Percentiles rank a stretch among this genome's conserved stretches.
Conservation (phyloP, 2,329 filamentous ascomycete genomes). For the Aureobasidium uvarum region DNA sequence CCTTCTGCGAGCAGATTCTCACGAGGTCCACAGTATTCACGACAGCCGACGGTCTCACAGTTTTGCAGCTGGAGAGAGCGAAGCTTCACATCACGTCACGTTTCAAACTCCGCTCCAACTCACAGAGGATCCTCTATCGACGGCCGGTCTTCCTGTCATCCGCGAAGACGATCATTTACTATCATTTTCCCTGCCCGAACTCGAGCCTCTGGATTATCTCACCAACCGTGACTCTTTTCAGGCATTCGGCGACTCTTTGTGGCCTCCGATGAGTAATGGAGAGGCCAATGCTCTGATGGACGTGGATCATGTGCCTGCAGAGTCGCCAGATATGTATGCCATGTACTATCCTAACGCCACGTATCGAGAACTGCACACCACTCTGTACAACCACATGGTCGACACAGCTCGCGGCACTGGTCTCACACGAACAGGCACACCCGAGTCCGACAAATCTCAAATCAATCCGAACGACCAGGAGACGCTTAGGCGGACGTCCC, state of each 20-base stretch:
- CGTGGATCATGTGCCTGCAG: constrained; percentile 26
- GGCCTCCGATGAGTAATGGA: constrained; percentile 10
- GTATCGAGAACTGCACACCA: constrained; percentile 37
- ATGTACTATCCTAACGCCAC: constrained; percentile 38
- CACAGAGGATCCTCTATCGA: neutral
- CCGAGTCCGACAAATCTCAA: constrained; percentile 29
- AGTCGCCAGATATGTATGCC: constrained; percentile 34
- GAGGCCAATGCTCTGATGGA: constrained; percentile 12
- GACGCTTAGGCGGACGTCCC: neutral
- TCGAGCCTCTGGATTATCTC: constrained; percentile 13
- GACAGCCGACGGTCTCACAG: neutral
- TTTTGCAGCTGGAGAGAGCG: neutral
- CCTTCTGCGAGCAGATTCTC: neutral
- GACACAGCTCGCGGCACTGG: constrained; percentile 37
- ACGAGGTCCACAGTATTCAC: neutral
- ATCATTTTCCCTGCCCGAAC: neutral
- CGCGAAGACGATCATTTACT: neutral
- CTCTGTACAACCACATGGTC: constrained; percentile 36
- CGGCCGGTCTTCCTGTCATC: neutral
- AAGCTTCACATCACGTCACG: neutral
- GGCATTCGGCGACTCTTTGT: constrained; percentile 20
- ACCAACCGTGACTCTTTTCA: constrained; percentile 4
- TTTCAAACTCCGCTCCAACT: neutral
- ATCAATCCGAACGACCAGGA: neutral
- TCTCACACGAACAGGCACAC: constrained; percentile 33